phyloP scores from a whole-genome alignment of 495 filamentous ascomycete species.

The Hyaloscypha variabilis region DNA sequence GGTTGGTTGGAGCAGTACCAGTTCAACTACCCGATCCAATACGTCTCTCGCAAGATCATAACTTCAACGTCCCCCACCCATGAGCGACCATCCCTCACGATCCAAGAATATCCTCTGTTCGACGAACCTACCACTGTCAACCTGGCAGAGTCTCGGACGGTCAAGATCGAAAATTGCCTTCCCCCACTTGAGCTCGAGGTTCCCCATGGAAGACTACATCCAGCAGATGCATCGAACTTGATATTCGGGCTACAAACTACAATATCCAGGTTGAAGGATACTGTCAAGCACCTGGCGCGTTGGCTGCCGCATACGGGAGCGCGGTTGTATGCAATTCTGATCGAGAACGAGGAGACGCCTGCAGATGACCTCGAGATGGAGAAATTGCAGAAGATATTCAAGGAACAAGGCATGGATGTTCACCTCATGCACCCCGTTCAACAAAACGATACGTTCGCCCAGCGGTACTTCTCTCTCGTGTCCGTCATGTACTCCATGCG shows the following conservation, averaged over 20 bases:
- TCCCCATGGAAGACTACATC: constrained; percentile 9
- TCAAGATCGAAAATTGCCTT: constrained; percentile 17
- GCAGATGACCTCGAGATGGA: constrained; percentile 37
- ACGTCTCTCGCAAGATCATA: constrained; percentile 30
- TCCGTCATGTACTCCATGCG: constrained; percentile 57
- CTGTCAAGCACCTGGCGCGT: constrained; percentile 58
- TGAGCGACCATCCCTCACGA: constrained; percentile 26
- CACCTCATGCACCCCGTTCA: constrained; percentile 49
- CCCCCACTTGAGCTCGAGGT: constrained; percentile 27
- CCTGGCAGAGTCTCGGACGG: constrained; percentile 18
- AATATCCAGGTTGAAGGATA: constrained; percentile 55
- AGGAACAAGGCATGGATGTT: constrained; percentile 53
- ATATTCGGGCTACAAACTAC: constrained; percentile 64
- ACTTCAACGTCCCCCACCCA: constrained; percentile 6
- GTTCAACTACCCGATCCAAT: constrained; percentile 29
- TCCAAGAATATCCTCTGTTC: constrained; percentile 29
- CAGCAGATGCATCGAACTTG: constrained; percentile 34
- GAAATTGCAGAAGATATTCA: constrained; percentile 37
- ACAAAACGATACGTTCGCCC: constrained; percentile 45
- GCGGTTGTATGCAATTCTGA: constrained; percentile 58
- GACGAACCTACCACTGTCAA: constrained; percentile 18
- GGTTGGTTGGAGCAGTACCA: constrained; percentile 31
- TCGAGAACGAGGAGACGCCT: constrained; percentile 41
- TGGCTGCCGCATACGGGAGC: constrained; percentile 64
- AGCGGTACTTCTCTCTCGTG: constrained; percentile 68